Conservation (phyloP, 192 early-diverging fungal species). For the Linnemannia exigua region DNA sequence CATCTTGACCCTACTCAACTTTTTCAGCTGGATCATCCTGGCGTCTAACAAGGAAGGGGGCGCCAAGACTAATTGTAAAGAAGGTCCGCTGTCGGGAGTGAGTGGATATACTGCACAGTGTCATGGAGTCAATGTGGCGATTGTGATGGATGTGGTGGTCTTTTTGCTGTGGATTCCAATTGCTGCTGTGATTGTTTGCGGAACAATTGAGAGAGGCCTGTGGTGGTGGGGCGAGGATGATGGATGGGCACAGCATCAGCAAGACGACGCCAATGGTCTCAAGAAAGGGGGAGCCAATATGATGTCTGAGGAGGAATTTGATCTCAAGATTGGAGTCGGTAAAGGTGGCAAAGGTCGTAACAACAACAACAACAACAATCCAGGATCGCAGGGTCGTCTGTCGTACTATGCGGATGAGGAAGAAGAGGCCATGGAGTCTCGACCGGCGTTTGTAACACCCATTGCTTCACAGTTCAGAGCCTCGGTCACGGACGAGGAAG, state of each 20-base stretch:
- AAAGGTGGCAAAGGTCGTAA: neutral
- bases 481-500: conserved; percentile 5
- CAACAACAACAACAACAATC: neutral
- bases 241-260: conserved; percentile 25
- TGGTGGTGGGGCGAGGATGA: conserved; percentile 52
- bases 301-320: conserved; percentile 39
- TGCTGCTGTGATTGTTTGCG: conserved; percentile 40
- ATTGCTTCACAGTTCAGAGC: conserved; percentile 41
- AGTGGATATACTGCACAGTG: conserved; percentile 39
- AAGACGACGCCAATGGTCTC: neutral
- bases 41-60: conserved; percentile 34
- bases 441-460: conserved; percentile 36
- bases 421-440: conserved; percentile 17
- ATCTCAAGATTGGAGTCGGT: conserved; percentile 30
- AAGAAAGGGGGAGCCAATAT: conserved; percentile 7
- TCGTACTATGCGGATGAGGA: conserved; percentile 9
- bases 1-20: conserved; percentile 39
- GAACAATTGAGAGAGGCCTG: conserved; percentile 37
- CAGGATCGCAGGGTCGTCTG: neutral
- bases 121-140: conserved; percentile 38
- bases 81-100: conserved; percentile 1
- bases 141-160: conserved; percentile 33
- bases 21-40: conserved; percentile 52
- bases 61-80: conserved; percentile 36
- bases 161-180: conserved; percentile 51